These are phyloP conservation scores for Ascosphaera aggregata DNA, from an alignment of 2,329 filamentous ascomycete genomes.

Conservation along the genomic window DNA sequence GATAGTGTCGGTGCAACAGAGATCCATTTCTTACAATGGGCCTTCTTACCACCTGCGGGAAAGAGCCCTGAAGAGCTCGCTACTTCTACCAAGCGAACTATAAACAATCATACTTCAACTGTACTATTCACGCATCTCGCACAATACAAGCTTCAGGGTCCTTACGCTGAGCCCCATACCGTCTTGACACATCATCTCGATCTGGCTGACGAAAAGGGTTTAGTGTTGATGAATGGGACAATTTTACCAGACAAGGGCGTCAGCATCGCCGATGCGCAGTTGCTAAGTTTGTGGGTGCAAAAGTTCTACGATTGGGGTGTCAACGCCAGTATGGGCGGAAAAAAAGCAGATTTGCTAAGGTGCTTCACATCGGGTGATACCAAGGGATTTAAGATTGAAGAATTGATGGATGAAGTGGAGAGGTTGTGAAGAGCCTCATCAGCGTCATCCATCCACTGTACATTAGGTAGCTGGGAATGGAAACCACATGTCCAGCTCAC, in stretches of 20 bases:
- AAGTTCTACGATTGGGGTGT: slow-evolving; percentile 58
- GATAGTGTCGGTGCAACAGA: slow-evolving; percentile 37
- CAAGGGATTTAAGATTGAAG: slow-evolving; percentile 54
- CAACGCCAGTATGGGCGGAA: slow-evolving; percentile 27
- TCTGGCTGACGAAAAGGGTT: slow-evolving; percentile 43
- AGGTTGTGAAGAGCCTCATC: slow-evolving; percentile 44
- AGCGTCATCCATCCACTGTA: slow-evolving; percentile 3
- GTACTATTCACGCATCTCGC: slow-evolving; percentile 87
- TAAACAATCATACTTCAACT: slow-evolving; percentile 36
- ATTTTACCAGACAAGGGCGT: slow-evolving; percentile 58
- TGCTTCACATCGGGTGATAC: slow-evolving; percentile 61
- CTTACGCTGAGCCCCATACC: slow-evolving; percentile 80
- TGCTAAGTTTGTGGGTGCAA: slow-evolving; percentile 80
- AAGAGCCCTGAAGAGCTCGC: slow-evolving; percentile 10
- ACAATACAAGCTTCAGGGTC: slow-evolving; percentile 74
- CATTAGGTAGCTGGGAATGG: no score
- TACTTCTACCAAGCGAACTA: slow-evolving; percentile 13
- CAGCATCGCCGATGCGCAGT: slow-evolving; percentile 59
- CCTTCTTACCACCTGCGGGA: slow-evolving; percentile 46
- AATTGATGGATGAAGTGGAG: slow-evolving; percentile 73
- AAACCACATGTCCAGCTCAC: no score
- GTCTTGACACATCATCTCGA: slow-evolving; percentile 84
- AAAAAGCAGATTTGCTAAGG: slow-evolving; percentile 48
- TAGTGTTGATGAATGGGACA: slow-evolving; percentile 70
- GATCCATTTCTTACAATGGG: slow-evolving; percentile 94